phyloP scores from a whole-genome alignment of 441 rosid genomes.

The Jatropha multifida region DNA sequence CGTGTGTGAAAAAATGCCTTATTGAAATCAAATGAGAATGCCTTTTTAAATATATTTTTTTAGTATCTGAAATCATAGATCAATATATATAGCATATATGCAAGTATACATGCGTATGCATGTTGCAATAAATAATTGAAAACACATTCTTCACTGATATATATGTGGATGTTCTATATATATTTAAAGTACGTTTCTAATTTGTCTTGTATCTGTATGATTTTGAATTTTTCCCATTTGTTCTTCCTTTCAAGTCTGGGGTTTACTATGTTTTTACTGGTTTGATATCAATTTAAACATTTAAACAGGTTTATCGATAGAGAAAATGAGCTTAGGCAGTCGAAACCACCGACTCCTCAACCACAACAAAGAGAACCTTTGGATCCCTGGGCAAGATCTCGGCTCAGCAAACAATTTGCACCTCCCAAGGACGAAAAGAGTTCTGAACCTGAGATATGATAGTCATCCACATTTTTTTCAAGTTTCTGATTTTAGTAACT shows the following conservation, averaged over 20 bases:
- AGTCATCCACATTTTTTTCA: not conserved
- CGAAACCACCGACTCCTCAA: slow-evolving; percentile 75
- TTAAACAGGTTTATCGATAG: slow-evolving; percentile 73
- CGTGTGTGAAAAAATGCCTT: not conserved
- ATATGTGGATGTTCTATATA: no score
- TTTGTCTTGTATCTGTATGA: not conserved
- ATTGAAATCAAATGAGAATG: not conserved
- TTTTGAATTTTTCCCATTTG: not conserved
- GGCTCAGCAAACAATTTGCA: slow-evolving; percentile 67
- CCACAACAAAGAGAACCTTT: slow-evolving; percentile 60
- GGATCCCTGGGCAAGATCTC: slow-evolving; percentile 85
- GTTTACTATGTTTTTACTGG: not conserved
- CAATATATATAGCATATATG: no score
- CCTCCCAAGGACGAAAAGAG: slow-evolving; percentile 76
- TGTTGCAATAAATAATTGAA: not conserved
- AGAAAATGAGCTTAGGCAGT: slow-evolving; percentile 85
- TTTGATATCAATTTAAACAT: not conserved
- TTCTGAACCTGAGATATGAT: slow-evolving; percentile 52
- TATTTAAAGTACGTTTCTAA: not conserved
- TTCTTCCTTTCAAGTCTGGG: not conserved
- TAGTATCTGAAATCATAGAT: no score
- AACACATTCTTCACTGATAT: not conserved
- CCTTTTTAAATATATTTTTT: no score
- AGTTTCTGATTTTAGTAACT: no score
- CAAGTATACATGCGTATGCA: not conserved